Conservation (phyloP, 2,329 filamentous ascomycete genomes). For the Coniochaeta sp. region DNA sequence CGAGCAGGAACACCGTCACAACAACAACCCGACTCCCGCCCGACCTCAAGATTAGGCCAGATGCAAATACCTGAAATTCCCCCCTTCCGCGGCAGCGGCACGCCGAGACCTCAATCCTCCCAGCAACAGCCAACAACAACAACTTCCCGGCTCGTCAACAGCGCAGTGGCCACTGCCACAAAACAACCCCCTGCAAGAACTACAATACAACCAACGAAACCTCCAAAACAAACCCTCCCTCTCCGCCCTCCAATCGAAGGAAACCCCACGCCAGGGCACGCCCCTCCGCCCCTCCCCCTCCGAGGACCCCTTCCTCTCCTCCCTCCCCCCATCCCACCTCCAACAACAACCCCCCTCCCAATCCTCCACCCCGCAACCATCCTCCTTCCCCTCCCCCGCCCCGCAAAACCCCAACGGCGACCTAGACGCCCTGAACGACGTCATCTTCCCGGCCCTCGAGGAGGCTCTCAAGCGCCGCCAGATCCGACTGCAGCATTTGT, state of each 20-base stretch:
- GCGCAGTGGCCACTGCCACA: conserved; percentile 11
- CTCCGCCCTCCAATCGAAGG: conserved; percentile 13
- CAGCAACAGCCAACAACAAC: too few relatives aligned
- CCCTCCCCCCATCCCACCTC: conserved; percentile 15
- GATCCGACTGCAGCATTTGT: conserved; percentile 48
- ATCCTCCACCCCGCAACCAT: conserved; percentile 13
- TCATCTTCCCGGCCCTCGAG: conserved; percentile 88
- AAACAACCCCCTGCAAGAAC: conserved; percentile 10
- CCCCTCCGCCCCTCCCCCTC: conserved; percentile 2
- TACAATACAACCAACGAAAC: conserved; percentile 18
- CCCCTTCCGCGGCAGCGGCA: conserved; percentile 36
- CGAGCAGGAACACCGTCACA: conserved; percentile 16
- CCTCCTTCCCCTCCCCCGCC: conserved; percentile 49
- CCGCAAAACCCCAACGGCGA: conserved; percentile 57
- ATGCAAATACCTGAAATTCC: conserved; percentile 49
- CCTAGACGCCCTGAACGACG: conserved; percentile 79
- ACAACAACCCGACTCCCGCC: conserved; percentile 26
- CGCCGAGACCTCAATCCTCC: conserved; percentile 11
- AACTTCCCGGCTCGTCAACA: conserved; percentile 12
- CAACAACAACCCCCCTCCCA: conserved; percentile 19
- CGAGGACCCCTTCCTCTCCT: conserved; percentile 14
- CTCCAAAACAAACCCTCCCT: conserved; percentile 10
- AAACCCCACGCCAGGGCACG: conserved; percentile 9
- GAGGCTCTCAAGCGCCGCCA: conserved; percentile 79
- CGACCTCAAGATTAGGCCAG: conserved; percentile 29